Evolutionary conservation across 345 rosid species (phyloP), one percentile per base, ranked within the genome.

Genomic region (Salix viminalis): DNA sequence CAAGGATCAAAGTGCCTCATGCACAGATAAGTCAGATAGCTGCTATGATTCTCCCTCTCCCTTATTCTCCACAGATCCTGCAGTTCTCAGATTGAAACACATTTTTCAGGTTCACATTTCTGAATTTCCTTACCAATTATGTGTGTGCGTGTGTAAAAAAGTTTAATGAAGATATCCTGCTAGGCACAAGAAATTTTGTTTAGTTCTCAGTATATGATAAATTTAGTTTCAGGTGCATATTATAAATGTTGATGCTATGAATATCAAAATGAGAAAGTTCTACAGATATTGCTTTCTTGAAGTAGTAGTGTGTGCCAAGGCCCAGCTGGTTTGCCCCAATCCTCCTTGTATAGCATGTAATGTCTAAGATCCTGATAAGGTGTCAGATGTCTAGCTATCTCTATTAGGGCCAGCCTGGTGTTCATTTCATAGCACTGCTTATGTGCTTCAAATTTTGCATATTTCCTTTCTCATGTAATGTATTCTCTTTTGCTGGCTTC

Each of bases 101-200:
- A 79, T 81, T 76, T 81, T 84, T 73, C 91, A 88, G 94, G 96
- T 91, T 85, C 28, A 24, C 11, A 54, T 19, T 73, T 56, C 56
- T 34, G 42, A 42, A n/a, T 65, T 64, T 62, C 71, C 39, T 4
- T n/a, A 56, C 24, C n/a, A 54, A 52, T 52, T 52, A 19, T 52
- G 21, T 2, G n/a, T 54, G n/a, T 6, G 2, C 19, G 1, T 52
- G 3, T 18, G n/a, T 52, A 8, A 18, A 16, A 42, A 42, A 2
- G 23, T 54, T 7, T 21, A 21, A 7, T n/a, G 61, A 54, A 50
- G 56, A 54, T 21, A 54, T 7, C 11, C n/a, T 16, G 32, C 67
- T 16, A 0, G 32, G 65, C 50, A 11, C 64, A 52, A 65, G 21
- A 16, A 15, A 46, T 32, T 13, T 42, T 46, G 72, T 9, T 11